These are phyloP conservation scores for Ogataea neopini DNA, from an alignment of 805 yeast genomes.

Conservation along the genomic window DNA sequence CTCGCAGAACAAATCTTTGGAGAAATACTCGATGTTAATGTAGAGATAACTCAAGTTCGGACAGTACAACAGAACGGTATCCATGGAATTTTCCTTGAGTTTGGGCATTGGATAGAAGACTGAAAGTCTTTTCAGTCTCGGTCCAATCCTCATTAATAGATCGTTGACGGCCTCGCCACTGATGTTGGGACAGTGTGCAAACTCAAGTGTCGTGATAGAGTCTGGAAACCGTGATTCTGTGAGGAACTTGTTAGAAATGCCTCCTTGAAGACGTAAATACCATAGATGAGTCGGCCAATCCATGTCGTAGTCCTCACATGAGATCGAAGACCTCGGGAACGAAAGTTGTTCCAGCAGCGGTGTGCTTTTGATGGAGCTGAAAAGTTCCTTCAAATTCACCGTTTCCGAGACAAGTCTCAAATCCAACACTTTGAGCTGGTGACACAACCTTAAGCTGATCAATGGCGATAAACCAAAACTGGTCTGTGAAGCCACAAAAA, in stretches of 20 bases:
- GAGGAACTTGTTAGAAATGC: slow-evolving; percentile 80
- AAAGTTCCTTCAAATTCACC: slow-evolving; percentile 77
- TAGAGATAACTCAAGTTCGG: slow-evolving; percentile 66
- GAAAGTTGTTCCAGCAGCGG: slow-evolving; percentile 69
- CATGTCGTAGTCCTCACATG: slow-evolving; percentile 57
- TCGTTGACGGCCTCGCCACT: slow-evolving; percentile 63
- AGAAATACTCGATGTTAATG: slow-evolving; percentile 77
- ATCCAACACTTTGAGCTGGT: slow-evolving; percentile 63
- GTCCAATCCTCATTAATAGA: slow-evolving; percentile 65
- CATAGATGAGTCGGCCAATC: slow-evolving; percentile 82
- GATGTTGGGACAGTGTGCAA: slow-evolving; percentile 85
- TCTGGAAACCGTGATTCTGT: slow-evolving; percentile 68
- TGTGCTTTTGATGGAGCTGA: slow-evolving; percentile 67
- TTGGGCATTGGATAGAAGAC: slow-evolving; percentile 90
- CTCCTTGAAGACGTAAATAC: slow-evolving; percentile 81
- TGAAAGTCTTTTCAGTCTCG: slow-evolving; percentile 57
- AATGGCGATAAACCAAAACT: slow-evolving; percentile 92
- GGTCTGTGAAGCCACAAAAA: slow-evolving; percentile 89
- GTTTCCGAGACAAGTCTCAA: slow-evolving; percentile 88
- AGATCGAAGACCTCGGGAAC: slow-evolving; percentile 86
- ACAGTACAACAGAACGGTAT: slow-evolving; percentile 71
- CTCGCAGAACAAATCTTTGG: slow-evolving; percentile 52
- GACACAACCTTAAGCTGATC: slow-evolving; percentile 75
- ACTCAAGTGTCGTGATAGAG: slow-evolving; percentile 68
- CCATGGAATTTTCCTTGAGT: slow-evolving; percentile 66